phyloP scores from a whole-genome alignment of 805 yeast species.

The Lipomyces lipofer region DNA sequence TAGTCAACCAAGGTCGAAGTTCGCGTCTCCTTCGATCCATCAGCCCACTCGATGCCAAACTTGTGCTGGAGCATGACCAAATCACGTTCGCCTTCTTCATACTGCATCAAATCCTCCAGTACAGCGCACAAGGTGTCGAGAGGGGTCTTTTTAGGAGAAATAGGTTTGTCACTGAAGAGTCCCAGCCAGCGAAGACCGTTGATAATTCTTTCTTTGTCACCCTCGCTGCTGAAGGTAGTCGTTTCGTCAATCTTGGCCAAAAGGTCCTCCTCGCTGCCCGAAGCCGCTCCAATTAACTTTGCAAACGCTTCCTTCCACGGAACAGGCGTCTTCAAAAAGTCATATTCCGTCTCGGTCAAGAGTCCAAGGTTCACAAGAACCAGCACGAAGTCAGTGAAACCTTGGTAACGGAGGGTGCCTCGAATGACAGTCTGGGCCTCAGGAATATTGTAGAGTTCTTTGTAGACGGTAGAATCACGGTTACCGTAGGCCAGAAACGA shows the following conservation, averaged over 20 bases:
- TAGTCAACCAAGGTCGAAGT: conserved; percentile 93
- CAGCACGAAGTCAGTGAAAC: conserved; percentile 97
- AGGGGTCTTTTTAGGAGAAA: conserved; percentile 89
- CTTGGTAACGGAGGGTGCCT: conserved; percentile 97
- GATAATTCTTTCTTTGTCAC: conserved; percentile 82
- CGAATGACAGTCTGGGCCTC: conserved; percentile 96
- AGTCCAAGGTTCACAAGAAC: conserved; percentile 92
- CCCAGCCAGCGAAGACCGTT: conserved; percentile 94
- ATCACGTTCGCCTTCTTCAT: conserved; percentile 93
- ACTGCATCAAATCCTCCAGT: conserved; percentile 93
- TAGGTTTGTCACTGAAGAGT: conserved; percentile 71
- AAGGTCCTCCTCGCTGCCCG: conserved; percentile 70
- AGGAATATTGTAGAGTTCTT: conserved; percentile 88
- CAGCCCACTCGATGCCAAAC: conserved; percentile 96
- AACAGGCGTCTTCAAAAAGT: conserved; percentile 54
- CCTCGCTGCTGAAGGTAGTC: conserved; percentile 77
- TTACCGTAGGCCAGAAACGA: conserved; percentile 95
- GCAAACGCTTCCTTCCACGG: conserved; percentile 92
- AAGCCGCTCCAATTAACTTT: conserved; percentile 68
- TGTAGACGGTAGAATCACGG: conserved; percentile 94
- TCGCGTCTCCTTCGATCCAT: conserved; percentile 86
- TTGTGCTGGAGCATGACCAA: conserved; percentile 94
- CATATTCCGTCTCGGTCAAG: conserved; percentile 72
- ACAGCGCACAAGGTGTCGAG: conserved; percentile 96
- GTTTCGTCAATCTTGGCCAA: conserved; percentile 71